Percentiles rank a stretch among this genome's conserved stretches.
These are phyloP conservation scores for Parmelia sp. DNA, from an alignment of 495 filamentous ascomycete species.

Conservation along the genomic window DNA sequence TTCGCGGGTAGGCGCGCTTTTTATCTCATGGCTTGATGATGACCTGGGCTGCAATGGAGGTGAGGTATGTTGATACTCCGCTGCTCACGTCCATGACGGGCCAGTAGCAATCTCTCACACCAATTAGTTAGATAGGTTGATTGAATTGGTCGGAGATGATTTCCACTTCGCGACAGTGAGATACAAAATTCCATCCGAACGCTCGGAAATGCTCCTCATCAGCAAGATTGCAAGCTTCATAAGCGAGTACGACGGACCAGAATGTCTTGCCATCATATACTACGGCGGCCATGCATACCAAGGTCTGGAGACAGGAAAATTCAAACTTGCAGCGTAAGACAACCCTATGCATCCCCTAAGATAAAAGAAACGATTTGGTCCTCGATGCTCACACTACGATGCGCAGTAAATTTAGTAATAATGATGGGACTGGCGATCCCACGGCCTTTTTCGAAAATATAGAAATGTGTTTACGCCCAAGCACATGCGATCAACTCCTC, in stretches of 20 bases:
- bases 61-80: no score
- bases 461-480: constrained; percentile 20
- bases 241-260: constrained; percentile 25
- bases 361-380: background rate
- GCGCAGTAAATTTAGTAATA: constrained; percentile 16
- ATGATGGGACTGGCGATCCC: constrained; percentile 23
- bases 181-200: constrained; percentile 26
- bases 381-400: constrained; percentile 2
- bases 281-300: constrained; percentile 27
- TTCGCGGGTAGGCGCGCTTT: no score
- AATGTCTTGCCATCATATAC: constrained; percentile 27
- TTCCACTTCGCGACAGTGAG: constrained; percentile 26
- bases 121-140: constrained; percentile 24
- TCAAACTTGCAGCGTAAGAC: constrained; percentile 29
- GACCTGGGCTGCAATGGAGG: no score
- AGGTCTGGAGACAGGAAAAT: constrained; percentile 23
- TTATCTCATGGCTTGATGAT: no score
- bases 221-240: constrained; percentile 20
- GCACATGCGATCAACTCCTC: constrained; percentile 27
- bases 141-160: constrained; percentile 15
- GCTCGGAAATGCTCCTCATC: constrained; percentile 23
- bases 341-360: no score
- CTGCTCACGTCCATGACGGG: no score
- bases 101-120: no score
- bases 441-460: constrained; percentile 26